A percentile compares a stretch with the other conserved stretches of the same genome.
Evolutionary conservation across 495 filamentous ascomycete species (phyloP).

Genomic region (Extremus antarcticus): DNA sequence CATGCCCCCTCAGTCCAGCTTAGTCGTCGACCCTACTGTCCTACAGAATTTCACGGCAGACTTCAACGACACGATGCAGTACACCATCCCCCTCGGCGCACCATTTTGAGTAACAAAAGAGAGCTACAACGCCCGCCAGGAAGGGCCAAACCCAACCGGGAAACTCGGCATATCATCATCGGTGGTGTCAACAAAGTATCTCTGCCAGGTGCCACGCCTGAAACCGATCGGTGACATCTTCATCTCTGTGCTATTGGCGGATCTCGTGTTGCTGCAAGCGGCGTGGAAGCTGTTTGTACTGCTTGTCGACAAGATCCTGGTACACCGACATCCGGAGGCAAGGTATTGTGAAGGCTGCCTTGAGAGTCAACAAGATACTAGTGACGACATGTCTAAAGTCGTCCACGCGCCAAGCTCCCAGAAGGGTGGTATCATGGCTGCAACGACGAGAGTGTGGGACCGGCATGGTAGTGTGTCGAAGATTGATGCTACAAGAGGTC

Average conservation of each 20-base stretch:
- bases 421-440: no score
- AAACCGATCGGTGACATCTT: slow-evolving; percentile 24
- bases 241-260: slow-evolving; percentile 24
- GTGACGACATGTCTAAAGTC: no score
- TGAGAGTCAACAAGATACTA: no score
- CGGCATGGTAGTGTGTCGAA: no score
- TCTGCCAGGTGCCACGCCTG: slow-evolving; percentile 28
- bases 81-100: no score
- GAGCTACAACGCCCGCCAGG: slow-evolving; percentile 8
- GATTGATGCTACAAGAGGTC: no score
- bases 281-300: neutral
- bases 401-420: no score
- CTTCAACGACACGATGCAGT: slow-evolving; percentile 14
- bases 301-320: neutral
- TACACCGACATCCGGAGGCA: neutral
- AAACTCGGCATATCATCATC: slow-evolving; percentile 21
- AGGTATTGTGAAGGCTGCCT: neutral
- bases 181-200: slow-evolving; percentile 19
- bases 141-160: slow-evolving; percentile 6
- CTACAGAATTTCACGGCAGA: slow-evolving; percentile 20
- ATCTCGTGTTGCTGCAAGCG: slow-evolving; percentile 29
- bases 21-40: slow-evolving; percentile 18
- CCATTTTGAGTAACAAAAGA: neutral
- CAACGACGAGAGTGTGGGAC: no score
- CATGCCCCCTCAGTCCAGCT: slow-evolving; percentile 16